Percentiles rank a stretch among this genome's conserved stretches.
Evolutionary conservation across 371 early-diverging fungal species (phyloP).

Genomic region (Ordospora pajunii): DNA sequence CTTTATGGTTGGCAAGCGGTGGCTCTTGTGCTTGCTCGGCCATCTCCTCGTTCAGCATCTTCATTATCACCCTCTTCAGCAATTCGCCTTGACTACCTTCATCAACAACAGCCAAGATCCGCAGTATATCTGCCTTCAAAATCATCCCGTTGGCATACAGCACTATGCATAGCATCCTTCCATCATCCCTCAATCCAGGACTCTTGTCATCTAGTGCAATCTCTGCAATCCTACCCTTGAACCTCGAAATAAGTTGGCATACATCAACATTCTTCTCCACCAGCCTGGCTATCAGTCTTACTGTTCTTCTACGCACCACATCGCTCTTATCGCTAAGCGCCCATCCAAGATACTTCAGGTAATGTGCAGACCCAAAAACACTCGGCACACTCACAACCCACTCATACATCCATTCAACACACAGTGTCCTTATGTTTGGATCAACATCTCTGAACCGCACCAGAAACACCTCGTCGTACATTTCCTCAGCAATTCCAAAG

Average conservation of each 20-base stretch:
- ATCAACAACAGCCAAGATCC: not conserved
- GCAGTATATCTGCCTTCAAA: not conserved
- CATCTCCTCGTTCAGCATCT: not conserved
- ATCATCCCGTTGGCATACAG: not conserved
- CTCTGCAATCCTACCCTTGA: constrained; percentile 23
- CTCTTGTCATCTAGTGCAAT: constrained; percentile 21
- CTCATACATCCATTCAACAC: constrained; percentile 33
- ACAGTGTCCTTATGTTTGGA: constrained; percentile 27
- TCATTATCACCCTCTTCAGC: not conserved
- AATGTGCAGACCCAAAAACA: constrained; percentile 4
- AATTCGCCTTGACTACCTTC: not conserved
- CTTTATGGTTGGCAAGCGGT: not conserved
- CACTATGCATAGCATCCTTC: not conserved
- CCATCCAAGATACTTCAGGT: constrained; percentile 26
- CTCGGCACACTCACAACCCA: not conserved
- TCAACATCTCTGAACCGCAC: constrained; percentile 37
- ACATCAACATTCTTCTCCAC: constrained; percentile 3
- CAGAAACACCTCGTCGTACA: constrained; percentile 33
- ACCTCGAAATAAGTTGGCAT: not conserved
- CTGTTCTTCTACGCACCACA: constrained; percentile 25
- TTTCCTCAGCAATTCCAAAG: not conserved
- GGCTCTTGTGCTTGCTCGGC: not conserved
- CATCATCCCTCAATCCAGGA: not conserved
- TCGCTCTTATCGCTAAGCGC: constrained; percentile 40
- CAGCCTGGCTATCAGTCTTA: not conserved